These are phyloP conservation scores for Vitis hybrid DNA, from an alignment of 177 flowering plant genomes.

Conservation along the genomic window DNA sequence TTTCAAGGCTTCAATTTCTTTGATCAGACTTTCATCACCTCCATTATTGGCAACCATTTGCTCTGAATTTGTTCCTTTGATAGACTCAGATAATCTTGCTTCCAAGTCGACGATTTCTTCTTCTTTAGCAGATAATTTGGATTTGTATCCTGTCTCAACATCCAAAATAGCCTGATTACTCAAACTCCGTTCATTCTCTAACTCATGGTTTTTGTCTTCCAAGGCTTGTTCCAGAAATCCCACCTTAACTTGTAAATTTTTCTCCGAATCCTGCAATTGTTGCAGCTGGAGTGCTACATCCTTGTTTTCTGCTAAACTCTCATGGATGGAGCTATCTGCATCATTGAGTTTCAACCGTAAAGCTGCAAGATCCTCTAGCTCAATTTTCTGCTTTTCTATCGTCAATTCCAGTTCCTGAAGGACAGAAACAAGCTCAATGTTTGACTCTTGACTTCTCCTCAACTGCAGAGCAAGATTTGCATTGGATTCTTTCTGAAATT, in stretches of 20 bases:
- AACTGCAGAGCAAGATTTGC: conserved; percentile 58
- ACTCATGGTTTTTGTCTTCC: conserved; percentile 48
- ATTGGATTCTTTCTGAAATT: conserved; percentile 63
- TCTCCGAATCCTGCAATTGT: conserved; percentile 49
- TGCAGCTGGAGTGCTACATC: conserved; percentile 32
- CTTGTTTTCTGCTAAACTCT: conserved; percentile 23
- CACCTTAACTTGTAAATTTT: conserved; percentile 34
- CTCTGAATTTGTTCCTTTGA: conserved; percentile 17
- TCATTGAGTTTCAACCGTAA: conserved; percentile 25
- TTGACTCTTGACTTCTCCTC: conserved; percentile 76
- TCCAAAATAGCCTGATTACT: conserved; percentile 31
- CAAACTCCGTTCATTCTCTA: conserved; percentile 37
- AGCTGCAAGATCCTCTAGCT: conserved; percentile 54
- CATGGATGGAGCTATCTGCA: conserved; percentile 21
- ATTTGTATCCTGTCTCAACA: conserved; percentile 43
- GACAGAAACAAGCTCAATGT: conserved; percentile 78
- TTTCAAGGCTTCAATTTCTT: conserved; percentile 40
- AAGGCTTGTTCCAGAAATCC: conserved; percentile 44
- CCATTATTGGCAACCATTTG: conserved; percentile 16
- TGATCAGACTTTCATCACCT: conserved; percentile 23
- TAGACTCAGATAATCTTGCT: conserved; percentile 38
- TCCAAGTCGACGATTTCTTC: conserved; percentile 42
- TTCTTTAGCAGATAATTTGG: conserved; percentile 45
- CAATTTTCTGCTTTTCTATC: conserved; percentile 69
- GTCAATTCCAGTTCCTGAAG: conserved; percentile 89